phyloP scores from a whole-genome alignment of 129 eudicot species.

The Glebionis coronaria region DNA sequence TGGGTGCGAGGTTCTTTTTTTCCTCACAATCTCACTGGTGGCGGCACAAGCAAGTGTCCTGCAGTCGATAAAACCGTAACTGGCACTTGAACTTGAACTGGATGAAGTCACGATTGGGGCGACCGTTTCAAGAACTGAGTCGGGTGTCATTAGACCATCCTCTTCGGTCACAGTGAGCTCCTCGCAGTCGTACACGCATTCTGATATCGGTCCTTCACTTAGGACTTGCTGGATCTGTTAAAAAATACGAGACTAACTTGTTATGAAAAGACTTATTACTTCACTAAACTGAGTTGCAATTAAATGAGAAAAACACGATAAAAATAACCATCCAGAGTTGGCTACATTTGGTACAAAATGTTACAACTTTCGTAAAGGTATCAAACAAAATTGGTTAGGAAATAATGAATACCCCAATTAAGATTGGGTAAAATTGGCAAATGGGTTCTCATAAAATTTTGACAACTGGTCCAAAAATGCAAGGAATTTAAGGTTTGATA shows the following conservation, averaged over 20 bases:
- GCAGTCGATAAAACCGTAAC: conserved; percentile 31
- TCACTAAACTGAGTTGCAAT: too few species aligned
- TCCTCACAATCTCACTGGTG: conserved; percentile 61
- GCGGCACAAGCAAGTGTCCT: conserved; percentile 45
- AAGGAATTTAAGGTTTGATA: not conserved
- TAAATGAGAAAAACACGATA: too few species aligned
- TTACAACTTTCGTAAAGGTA: not conserved
- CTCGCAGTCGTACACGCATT: conserved; percentile 40
- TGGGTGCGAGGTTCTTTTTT: conserved; percentile 44
- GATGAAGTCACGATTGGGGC: conserved; percentile 48
- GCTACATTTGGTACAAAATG: not conserved
- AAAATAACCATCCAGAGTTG: too few species aligned
- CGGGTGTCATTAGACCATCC: conserved; percentile 70
- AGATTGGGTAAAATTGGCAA: not conserved
- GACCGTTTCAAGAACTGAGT: conserved; percentile 62
- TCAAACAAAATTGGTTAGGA: not conserved
- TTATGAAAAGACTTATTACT: not conserved
- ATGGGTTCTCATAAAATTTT: not conserved
- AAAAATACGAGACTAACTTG: not conserved
- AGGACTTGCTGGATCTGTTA: conserved; percentile 41
- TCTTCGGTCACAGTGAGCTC: conserved; percentile 44
- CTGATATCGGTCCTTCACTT: conserved; percentile 40
- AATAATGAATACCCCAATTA: not conserved
- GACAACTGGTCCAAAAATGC: not conserved
- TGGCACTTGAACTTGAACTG: conserved; percentile 51